A percentile compares a stretch with the other conserved stretches of the same genome.
Evolutionary conservation across 2,329 filamentous ascomycete species (phyloP).

Genomic region (Pseudophaeomoniella oleicola): DNA sequence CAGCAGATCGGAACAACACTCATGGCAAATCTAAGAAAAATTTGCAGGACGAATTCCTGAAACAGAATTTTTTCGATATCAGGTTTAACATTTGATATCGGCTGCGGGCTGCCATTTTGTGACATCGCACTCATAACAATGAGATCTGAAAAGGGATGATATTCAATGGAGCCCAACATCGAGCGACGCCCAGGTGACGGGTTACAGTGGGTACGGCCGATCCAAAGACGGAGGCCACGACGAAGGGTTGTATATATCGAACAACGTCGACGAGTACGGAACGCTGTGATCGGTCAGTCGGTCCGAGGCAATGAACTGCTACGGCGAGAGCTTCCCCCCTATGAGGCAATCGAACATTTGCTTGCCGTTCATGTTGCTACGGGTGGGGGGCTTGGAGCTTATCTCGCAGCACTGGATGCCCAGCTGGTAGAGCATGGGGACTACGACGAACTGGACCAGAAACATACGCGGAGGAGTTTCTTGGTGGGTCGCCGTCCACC

Average conservation of each 20-base stretch:
- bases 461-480: background rate
- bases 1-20: background rate
- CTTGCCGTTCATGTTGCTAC: background rate
- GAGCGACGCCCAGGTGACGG: constrained; percentile 1
- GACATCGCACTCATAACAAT: background rate
- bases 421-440: background rate
- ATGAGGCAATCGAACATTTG: background rate
- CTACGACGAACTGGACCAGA: background rate
- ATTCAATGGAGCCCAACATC: background rate
- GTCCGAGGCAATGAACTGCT: background rate
- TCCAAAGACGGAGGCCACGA: background rate
- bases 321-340: background rate
- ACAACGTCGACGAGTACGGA: constrained; percentile 1
- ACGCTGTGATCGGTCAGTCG: background rate
- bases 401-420: constrained; percentile 1
- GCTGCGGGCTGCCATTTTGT: background rate
- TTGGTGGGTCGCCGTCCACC: background rate
- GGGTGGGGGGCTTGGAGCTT: background rate
- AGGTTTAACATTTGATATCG: background rate
- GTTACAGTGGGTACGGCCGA: constrained; percentile 1
- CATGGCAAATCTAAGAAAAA: background rate
- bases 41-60: background rate
- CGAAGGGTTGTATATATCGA: background rate
- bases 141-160: background rate
- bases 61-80: too few relatives aligned